These are phyloP conservation scores for Mycena amicta DNA, from an alignment of 768 basidiomycete species.

Conservation along the genomic window DNA sequence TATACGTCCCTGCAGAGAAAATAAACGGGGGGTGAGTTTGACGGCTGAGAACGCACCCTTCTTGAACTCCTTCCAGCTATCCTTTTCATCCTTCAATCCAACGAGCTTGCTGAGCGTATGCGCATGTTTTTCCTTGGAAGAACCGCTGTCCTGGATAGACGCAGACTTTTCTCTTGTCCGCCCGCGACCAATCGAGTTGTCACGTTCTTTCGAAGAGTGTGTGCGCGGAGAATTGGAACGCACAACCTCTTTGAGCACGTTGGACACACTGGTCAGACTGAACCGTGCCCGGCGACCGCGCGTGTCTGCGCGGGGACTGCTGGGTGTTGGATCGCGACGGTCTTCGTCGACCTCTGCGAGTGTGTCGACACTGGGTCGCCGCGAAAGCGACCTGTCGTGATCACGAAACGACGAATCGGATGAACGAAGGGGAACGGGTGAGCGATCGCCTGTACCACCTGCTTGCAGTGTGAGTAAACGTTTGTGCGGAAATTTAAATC, in stretches of 20 bases:
- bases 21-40: too few relatives aligned
- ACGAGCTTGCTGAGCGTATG: constrained; percentile 38
- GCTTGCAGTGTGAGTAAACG: background rate
- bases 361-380: constrained; percentile 43
- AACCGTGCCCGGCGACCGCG: constrained; percentile 48
- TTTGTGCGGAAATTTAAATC: background rate
- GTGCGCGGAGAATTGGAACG: constrained; percentile 49
- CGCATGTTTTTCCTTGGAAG: constrained; percentile 33
- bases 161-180: constrained; percentile 36
- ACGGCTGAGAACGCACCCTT: constrained; percentile 79
- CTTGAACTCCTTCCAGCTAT: constrained; percentile 85
- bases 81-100: constrained; percentile 40
- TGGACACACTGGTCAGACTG: constrained; percentile 55
- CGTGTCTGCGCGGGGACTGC: constrained; percentile 23
- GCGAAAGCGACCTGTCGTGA: constrained; percentile 38
- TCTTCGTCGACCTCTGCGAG: constrained; percentile 37
- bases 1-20: constrained; percentile 86
- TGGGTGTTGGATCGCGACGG: constrained; percentile 4
- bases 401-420: constrained; percentile 22
- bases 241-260: constrained; percentile 49
- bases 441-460: constrained; percentile 10
- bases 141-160: constrained; percentile 4
- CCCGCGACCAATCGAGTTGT: constrained; percentile 33
- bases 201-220: constrained; percentile 22
- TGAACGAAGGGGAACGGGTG: constrained; percentile 13